A percentile compares a stretch with the other conserved stretches of the same genome.
Evolutionary conservation across 306 rosid genomes (phyloP).

Genomic region (Pueraria montana): DNA sequence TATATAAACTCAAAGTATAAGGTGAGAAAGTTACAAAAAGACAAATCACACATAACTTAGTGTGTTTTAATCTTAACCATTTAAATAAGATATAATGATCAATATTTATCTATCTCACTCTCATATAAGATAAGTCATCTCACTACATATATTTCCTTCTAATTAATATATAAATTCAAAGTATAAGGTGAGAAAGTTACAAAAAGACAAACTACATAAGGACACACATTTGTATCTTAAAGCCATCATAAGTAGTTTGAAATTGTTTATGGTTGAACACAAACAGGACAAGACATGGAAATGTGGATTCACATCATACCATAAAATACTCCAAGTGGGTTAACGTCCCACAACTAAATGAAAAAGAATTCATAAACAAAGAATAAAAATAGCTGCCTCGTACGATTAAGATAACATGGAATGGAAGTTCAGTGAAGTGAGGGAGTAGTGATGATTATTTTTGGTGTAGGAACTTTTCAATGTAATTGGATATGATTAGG

Average conservation of each 20-base stretch:
- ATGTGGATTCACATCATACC: neutral
- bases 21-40: slow-evolving; percentile 12
- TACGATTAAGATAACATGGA: neutral
- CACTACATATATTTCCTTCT: neutral
- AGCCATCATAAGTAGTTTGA: neutral
- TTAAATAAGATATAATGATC: too few species aligned
- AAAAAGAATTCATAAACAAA: neutral
- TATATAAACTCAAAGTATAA: neutral
- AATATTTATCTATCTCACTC: too few species aligned
- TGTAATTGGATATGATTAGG: neutral
- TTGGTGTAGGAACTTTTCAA: neutral
- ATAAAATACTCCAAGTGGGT: slow-evolving; percentile 35
- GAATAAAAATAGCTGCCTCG: neutral
- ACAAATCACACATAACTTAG: too few species aligned
- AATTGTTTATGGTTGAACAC: neutral
- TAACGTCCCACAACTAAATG: neutral
- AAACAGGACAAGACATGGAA: neutral
- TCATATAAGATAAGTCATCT: too few species aligned
- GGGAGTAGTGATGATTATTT: neutral
- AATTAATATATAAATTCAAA: neutral
- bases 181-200: neutral
- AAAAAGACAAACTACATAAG: slow-evolving; percentile 27
- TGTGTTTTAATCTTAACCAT: too few species aligned
- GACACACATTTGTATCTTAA: slow-evolving; percentile 11
- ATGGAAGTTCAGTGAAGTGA: neutral